A percentile compares a stretch with the other conserved stretches of the same genome.
Evolutionary conservation across 208 protist species (phyloP).

Genomic region (Wallacemonas rigidus): DNA sequence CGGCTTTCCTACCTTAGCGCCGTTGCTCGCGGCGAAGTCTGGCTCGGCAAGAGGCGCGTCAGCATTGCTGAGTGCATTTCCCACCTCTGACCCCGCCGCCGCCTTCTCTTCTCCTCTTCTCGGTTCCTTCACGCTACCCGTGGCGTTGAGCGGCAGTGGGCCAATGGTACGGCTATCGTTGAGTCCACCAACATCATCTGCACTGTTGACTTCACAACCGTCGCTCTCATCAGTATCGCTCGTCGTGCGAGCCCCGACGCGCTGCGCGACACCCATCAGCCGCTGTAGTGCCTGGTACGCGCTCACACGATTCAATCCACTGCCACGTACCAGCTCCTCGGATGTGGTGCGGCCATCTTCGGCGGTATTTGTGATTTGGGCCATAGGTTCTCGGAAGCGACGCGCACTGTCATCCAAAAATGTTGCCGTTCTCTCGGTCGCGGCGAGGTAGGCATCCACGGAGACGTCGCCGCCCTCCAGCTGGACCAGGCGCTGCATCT

Average conservation of each 20-base stretch:
- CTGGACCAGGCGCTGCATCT: slow-evolving; percentile 46
- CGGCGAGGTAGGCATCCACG: slow-evolving; percentile 40
- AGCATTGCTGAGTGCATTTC: too few species aligned
- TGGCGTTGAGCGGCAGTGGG: not conserved
- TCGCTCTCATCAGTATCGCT: not conserved
- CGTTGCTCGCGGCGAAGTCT: too few species aligned
- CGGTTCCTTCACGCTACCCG: too few species aligned
- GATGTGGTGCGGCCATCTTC: slow-evolving; percentile 14
- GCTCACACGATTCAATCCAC: slow-evolving; percentile 44
- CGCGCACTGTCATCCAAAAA: slow-evolving; percentile 5
- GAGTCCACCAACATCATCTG: not conserved
- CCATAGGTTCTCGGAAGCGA: not conserved
- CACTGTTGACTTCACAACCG: not conserved
- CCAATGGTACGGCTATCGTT: not conserved
- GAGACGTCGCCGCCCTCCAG: slow-evolving; percentile 27
- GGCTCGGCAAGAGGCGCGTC: too few species aligned
- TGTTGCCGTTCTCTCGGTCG: slow-evolving; percentile 19
- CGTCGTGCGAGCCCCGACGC: not conserved
- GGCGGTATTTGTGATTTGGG: not conserved
- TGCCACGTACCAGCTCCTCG: not conserved
- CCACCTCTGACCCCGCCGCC: too few species aligned
- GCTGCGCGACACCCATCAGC: not conserved
- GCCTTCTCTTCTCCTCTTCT: too few species aligned
- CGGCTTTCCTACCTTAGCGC: too few species aligned
- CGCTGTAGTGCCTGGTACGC: slow-evolving; percentile 23